A percentile compares a stretch with the other conserved stretches of the same genome.
phyloP scores from a whole-genome alignment of 176 grass and related monocot genomes.

The Puccinellia tenuiflora region DNA sequence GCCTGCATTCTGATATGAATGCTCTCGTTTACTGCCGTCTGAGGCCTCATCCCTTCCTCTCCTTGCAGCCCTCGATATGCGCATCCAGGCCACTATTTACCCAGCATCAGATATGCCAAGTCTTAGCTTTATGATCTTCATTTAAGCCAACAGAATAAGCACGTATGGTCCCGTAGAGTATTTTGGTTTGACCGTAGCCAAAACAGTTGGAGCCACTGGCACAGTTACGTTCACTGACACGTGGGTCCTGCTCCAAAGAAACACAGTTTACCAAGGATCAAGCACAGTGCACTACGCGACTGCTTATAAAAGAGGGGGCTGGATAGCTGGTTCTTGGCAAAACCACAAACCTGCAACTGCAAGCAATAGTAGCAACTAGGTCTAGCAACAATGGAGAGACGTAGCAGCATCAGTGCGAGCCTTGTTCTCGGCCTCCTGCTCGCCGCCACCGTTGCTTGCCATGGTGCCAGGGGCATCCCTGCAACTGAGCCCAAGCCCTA shows the following conservation, averaged over 20 bases:
- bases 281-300: not conserved
- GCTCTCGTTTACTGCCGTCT: not conserved
- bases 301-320: not conserved
- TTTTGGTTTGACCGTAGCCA: not conserved
- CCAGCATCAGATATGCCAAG: not conserved
- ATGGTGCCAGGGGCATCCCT: slow-evolving; percentile 28
- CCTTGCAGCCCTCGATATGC: not conserved
- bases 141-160: not conserved
- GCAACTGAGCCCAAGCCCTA: slow-evolving; percentile 25
- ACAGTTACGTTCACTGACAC: not conserved
- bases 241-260: not conserved
- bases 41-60: not conserved
- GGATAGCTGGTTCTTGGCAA: not conserved
- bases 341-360: not conserved
- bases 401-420: not conserved
- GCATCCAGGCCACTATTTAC: not conserved
- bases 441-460: slow-evolving; percentile 1
- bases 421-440: slow-evolving; percentile 24
- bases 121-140: not conserved
- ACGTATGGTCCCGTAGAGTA: slow-evolving; percentile 10
- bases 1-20: not conserved
- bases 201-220: not conserved
- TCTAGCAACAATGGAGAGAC: slow-evolving; percentile 30
- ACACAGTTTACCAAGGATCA: not conserved
- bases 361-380: not conserved